phyloP scores from a whole-genome alignment of 345 rosid genomes.

The Eucalyptus grandis region DNA sequence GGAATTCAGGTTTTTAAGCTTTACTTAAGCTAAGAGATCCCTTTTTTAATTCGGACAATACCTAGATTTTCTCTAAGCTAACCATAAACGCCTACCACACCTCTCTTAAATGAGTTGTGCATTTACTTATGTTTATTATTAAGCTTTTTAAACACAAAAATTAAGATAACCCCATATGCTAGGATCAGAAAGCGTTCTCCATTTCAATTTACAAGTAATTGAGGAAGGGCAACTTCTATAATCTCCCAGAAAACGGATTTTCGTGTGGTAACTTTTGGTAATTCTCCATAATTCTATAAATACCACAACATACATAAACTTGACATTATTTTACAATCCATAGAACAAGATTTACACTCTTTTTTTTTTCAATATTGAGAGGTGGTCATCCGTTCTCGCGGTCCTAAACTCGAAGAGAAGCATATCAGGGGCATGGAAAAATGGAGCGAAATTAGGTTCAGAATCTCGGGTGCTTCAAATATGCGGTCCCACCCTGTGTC shows the following conservation, averaged over 20 bases:
- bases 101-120: too few relatives aligned
- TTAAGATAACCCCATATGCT: background rate
- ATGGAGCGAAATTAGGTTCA: background rate
- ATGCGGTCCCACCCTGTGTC: background rate
- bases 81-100: background rate
- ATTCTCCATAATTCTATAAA: background rate
- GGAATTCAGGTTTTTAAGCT: background rate
- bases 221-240: background rate
- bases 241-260: fast-evolving
- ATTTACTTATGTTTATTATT: background rate
- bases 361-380: background rate
- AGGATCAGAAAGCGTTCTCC: background rate
- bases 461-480: background rate
- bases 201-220: background rate
- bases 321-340: background rate
- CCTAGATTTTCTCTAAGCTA: background rate
- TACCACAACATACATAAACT: background rate
- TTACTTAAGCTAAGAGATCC: background rate
- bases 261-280: background rate
- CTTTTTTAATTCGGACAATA: background rate
- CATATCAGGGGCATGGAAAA: background rate
- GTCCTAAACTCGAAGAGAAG: background rate
- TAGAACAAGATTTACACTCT: background rate
- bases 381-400: background rate
- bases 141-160: background rate